Percentiles rank a stretch among this genome's conserved stretches.
These are phyloP conservation scores for Peterozyma toletana DNA, from an alignment of 805 yeast species.

Conservation along the genomic window DNA sequence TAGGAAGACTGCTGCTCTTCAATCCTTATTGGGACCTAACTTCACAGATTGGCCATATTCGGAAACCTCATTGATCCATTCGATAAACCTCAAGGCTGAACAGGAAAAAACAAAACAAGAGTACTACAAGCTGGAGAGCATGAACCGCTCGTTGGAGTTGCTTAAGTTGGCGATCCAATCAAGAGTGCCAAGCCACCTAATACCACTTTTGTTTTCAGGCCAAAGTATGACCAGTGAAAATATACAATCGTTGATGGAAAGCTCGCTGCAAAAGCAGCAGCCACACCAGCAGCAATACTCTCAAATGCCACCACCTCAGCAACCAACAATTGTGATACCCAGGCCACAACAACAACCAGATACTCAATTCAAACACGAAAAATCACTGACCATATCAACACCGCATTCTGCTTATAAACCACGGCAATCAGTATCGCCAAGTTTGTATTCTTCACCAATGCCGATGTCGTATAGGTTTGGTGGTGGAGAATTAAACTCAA, in stretches of 20 bases:
- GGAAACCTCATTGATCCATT: conserved; percentile 49
- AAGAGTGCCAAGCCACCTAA: conserved; percentile 56
- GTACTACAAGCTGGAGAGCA: conserved; percentile 56
- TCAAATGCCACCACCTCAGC: conserved; percentile 7
- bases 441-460: conserved; percentile 23
- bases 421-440: conserved; percentile 26
- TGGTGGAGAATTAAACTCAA: conserved; percentile 11
- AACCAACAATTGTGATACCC: conserved; percentile 2
- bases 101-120: conserved; percentile 84
- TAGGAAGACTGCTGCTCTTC: neutral
- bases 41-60: conserved; percentile 46
- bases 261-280: conserved; percentile 10
- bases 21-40: conserved; percentile 42
- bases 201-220: conserved; percentile 51
- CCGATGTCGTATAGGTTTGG: conserved; percentile 24
- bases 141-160: conserved; percentile 53
- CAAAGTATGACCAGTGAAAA: conserved; percentile 17
- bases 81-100: conserved; percentile 54
- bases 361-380: conserved; percentile 4
- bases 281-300: conserved; percentile 2
- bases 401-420: conserved; percentile 14
- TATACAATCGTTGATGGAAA: conserved; percentile 9
- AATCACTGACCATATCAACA: neutral
- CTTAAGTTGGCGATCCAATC: conserved; percentile 52
- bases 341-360: conserved; percentile 9